These are phyloP conservation scores for Cyclotella kingstonii DNA, from an alignment of 108 stramenopile genomes.

Conservation along the genomic window DNA sequence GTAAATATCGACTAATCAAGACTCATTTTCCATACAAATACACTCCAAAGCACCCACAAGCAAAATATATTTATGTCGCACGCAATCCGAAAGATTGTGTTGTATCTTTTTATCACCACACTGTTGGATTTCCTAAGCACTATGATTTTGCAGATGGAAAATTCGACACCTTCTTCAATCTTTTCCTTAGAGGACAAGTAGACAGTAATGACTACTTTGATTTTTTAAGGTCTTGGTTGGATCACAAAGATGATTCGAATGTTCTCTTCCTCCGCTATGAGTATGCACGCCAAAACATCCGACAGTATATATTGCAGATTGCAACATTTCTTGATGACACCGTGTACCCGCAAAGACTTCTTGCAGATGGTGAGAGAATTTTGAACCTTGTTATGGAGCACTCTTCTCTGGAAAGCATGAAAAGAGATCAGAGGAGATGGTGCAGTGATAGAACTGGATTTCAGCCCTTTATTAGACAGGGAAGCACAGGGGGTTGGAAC, in stretches of 20 bases:
- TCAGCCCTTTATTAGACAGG: slow-evolving; percentile 52
- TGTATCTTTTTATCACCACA: slow-evolving; percentile 58
- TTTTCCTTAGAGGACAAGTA: slow-evolving; percentile 47
- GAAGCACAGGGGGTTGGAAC: slow-evolving; percentile 50
- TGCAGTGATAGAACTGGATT: slow-evolving; percentile 52
- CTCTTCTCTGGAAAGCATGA: slow-evolving; percentile 50
- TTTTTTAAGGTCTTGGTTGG: slow-evolving; percentile 32
- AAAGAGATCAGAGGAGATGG: slow-evolving; percentile 47
- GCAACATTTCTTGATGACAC: slow-evolving; percentile 42
- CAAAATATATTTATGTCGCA: slow-evolving; percentile 52
- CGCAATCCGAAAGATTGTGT: slow-evolving; percentile 58
- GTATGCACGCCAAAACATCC: slow-evolving; percentile 26
- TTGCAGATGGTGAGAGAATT: slow-evolving; percentile 35
- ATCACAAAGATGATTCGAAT: slow-evolving; percentile 50
- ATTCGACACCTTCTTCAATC: slow-evolving; percentile 52
- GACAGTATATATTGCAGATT: slow-evolving; percentile 38
- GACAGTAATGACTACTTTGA: slow-evolving; percentile 53
- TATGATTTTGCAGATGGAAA: slow-evolving; percentile 51
- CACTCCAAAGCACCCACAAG: slow-evolving; percentile 37
- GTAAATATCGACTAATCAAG: slow-evolving; percentile 48
- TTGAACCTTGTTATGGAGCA: slow-evolving; percentile 47
- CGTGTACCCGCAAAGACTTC: slow-evolving; percentile 19
- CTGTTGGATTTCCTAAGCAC: slow-evolving; percentile 46
- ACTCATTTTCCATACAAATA: slow-evolving; percentile 48
- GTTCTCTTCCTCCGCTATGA: slow-evolving; percentile 51